These are phyloP conservation scores for Neotropicomus parvogracilis DNA, from an alignment of 1,284 basidiomycete species.

Conservation along the genomic window DNA sequence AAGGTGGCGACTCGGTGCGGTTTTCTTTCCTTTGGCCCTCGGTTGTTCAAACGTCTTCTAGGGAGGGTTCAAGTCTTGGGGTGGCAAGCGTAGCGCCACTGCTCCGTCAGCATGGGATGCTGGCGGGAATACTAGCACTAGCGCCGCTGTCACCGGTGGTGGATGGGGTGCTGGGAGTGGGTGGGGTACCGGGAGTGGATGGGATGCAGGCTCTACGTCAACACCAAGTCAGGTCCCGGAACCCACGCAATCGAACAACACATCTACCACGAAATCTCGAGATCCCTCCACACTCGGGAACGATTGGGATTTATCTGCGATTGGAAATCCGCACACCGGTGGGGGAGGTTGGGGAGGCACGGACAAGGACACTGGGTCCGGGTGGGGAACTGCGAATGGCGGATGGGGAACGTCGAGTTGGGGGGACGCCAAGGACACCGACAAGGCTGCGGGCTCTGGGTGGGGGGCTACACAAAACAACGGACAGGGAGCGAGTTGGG, in stretches of 20 bases:
- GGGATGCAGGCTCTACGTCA: slow-evolving; percentile 6
- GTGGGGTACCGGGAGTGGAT: slow-evolving; percentile 4
- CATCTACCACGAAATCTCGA: not conserved
- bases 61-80: slow-evolving; percentile 10
- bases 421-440: slow-evolving; percentile 4
- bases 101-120: slow-evolving; percentile 1
- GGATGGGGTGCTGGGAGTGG: slow-evolving; percentile 10
- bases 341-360: slow-evolving; percentile 9
- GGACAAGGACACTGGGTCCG: slow-evolving; percentile 1
- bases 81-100: not conserved
- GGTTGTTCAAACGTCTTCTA: slow-evolving; percentile 1
- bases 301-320: not conserved
- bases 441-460: slow-evolving; percentile 5
- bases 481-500: slow-evolving; percentile 5
- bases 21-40: not conserved
- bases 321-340: not conserved
- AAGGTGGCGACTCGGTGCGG: slow-evolving; percentile 19
- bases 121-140: not conserved
- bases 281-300: not conserved
- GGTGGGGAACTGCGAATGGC: slow-evolving; percentile 9
- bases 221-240: slow-evolving; percentile 3
- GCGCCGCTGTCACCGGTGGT: not conserved
- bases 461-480: slow-evolving; percentile 3
- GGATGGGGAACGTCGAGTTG: slow-evolving; percentile 5
- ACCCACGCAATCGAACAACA: not conserved